phyloP scores from a whole-genome alignment of 2,329 filamentous ascomycete genomes.

The Pyrenochaeta sp. region DNA sequence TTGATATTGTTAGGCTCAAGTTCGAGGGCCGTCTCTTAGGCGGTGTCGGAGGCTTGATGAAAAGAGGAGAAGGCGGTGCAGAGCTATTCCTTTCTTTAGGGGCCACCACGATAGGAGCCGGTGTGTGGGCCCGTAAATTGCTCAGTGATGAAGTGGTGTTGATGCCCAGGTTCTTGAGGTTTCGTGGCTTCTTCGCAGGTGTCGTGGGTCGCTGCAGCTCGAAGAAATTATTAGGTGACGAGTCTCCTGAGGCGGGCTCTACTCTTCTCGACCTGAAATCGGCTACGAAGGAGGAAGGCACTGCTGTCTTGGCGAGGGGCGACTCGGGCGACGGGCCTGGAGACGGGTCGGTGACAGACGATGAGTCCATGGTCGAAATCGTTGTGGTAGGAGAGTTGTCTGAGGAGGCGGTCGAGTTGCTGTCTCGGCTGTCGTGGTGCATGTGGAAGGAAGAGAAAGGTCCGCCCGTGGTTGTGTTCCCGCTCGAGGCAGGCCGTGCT shows the following conservation, averaged over 20 bases:
- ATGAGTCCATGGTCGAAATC: slow-evolving; percentile 89
- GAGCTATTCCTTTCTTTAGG: slow-evolving; percentile 57
- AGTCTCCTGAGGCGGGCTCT: slow-evolving; percentile 52
- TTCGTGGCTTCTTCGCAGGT: slow-evolving; percentile 74
- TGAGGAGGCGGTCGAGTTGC: slow-evolving; percentile 84
- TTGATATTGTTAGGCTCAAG: slow-evolving; percentile 76
- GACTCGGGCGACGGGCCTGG: slow-evolving; percentile 92
- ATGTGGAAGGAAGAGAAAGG: slow-evolving; percentile 60
- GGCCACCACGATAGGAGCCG: slow-evolving; percentile 62
- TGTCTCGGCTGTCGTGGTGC: slow-evolving; percentile 74
- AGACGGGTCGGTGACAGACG: slow-evolving; percentile 86
- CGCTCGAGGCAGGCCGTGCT: slow-evolving; percentile 45
- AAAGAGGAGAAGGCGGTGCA: slow-evolving; percentile 75
- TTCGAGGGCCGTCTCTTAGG: slow-evolving; percentile 75
- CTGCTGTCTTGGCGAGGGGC: slow-evolving; percentile 74
- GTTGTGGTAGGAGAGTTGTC: slow-evolving; percentile 96
- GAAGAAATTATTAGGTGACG: slow-evolving; percentile 59
- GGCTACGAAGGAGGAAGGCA: slow-evolving; percentile 72
- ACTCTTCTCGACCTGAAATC: slow-evolving; percentile 54
- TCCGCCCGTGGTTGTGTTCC: slow-evolving; percentile 39
- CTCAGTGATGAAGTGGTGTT: slow-evolving; percentile 65
- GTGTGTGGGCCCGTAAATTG: slow-evolving; percentile 53
- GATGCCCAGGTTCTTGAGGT: slow-evolving; percentile 84
- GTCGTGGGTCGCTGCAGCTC: slow-evolving; percentile 57
- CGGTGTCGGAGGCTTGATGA: slow-evolving; percentile 81